These are phyloP conservation scores for Diaporthe citriasiana DNA, from an alignment of 2,329 filamentous ascomycete genomes.

Conservation along the genomic window DNA sequence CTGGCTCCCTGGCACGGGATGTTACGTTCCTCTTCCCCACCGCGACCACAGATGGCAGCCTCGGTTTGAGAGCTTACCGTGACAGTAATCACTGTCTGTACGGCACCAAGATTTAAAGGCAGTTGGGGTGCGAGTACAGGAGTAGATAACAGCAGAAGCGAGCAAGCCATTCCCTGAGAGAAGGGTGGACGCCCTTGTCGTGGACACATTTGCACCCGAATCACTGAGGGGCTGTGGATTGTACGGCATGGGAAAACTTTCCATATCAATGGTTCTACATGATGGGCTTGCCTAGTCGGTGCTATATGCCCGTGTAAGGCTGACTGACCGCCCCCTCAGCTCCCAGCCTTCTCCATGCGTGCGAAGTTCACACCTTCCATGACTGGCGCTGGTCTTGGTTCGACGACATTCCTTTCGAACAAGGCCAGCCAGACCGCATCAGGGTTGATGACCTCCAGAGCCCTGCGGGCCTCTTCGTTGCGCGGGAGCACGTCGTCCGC, in stretches of 20 bases:
- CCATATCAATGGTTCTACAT: neutral
- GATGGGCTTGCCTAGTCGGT: neutral
- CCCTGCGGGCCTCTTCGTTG: slow-evolving; percentile 64
- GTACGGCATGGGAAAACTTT: neutral
- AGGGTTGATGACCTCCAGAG: slow-evolving; percentile 75
- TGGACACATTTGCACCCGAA: neutral
- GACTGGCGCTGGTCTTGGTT: slow-evolving; percentile 54
- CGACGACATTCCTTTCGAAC: slow-evolving; percentile 61
- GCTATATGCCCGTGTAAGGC: neutral
- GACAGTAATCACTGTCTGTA: neutral
- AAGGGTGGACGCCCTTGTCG: too few relatives aligned
- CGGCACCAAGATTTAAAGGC: too few relatives aligned
- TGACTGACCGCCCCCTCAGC: neutral
- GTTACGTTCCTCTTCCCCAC: slow-evolving; percentile 14
- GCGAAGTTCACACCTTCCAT: slow-evolving; percentile 60
- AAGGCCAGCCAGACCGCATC: slow-evolving; percentile 83
- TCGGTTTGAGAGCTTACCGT: neutral
- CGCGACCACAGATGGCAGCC: neutral
- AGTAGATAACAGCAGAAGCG: neutral
- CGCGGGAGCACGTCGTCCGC: slow-evolving; percentile 62
- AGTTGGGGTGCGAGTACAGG: neutral
- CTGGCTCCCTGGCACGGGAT: slow-evolving; percentile 5
- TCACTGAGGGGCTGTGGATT: neutral
- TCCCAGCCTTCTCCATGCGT: slow-evolving; percentile 39
- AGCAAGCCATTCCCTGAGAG: neutral